These are phyloP conservation scores for Mallotus nudiflorus DNA, from an alignment of 345 rosid species.

Conservation along the genomic window DNA sequence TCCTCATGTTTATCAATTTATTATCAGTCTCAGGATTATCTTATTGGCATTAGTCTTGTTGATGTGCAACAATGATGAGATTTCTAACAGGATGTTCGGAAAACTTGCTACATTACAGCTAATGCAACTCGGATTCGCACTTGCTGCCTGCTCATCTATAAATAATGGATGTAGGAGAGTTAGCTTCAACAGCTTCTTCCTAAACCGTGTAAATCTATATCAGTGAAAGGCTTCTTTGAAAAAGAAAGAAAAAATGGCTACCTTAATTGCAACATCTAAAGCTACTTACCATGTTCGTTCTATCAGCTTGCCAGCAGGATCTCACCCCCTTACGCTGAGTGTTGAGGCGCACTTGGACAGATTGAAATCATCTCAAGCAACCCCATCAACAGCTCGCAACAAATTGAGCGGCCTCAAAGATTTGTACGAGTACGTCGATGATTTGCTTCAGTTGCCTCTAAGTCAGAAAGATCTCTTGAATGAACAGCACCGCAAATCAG, in stretches of 20 bases:
- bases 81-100: too few relatives aligned
- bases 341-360: slow-evolving; percentile 25
- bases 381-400: slow-evolving; percentile 2
- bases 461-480: background rate
- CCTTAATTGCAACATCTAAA: slow-evolving; percentile 4
- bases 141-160: too few relatives aligned
- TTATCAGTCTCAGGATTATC: too few relatives aligned
- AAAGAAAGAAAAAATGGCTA: too few relatives aligned
- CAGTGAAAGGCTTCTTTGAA: background rate
- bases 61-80: too few relatives aligned
- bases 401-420: slow-evolving; percentile 8
- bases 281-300: slow-evolving; percentile 27
- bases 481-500: background rate
- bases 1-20: too few relatives aligned
- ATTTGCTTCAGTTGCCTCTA: slow-evolving; percentile 10
- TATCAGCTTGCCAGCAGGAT: slow-evolving; percentile 31
- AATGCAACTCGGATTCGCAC: too few relatives aligned
- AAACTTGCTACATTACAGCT: too few relatives aligned
- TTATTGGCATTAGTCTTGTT: too few relatives aligned
- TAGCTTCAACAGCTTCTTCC: too few relatives aligned
- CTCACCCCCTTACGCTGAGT: slow-evolving; percentile 24
- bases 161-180: too few relatives aligned
- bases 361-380: slow-evolving; percentile 18
- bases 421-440: slow-evolving; percentile 1
- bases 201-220: too few relatives aligned